These are phyloP conservation scores for Cyberlindnera samutprakarnensis DNA, from an alignment of 805 yeast genomes.

Conservation along the genomic window DNA sequence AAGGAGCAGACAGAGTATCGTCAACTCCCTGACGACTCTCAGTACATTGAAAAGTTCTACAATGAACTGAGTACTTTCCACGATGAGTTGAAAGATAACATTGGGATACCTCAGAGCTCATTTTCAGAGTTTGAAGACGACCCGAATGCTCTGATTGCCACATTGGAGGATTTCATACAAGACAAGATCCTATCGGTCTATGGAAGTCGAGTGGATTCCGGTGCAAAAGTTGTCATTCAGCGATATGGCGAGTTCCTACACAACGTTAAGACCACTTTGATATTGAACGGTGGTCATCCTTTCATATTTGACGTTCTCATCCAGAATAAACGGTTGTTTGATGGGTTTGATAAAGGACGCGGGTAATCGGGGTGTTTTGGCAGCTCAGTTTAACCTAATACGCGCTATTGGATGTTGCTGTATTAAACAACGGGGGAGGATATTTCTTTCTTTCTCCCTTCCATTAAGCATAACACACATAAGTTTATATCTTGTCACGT, in stretches of 20 bases:
- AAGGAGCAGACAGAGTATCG: slow-evolving; percentile 28
- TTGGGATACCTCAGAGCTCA: slow-evolving; percentile 16
- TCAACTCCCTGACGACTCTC: slow-evolving; percentile 48
- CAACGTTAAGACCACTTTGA: slow-evolving; percentile 35
- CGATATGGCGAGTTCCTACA: slow-evolving; percentile 30
- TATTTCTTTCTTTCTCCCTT: too few relatives aligned
- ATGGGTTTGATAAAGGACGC: slow-evolving; percentile 22
- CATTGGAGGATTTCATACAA: slow-evolving; percentile 32
- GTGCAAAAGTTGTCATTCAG: slow-evolving; percentile 16
- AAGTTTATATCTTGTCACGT: too few relatives aligned
- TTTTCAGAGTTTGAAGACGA: slow-evolving; percentile 32
- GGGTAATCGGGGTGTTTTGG: background rate
- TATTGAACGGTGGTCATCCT: slow-evolving; percentile 51
- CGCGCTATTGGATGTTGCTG: too few relatives aligned
- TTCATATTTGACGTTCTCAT: slow-evolving; percentile 47
- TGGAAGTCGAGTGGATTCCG: slow-evolving; percentile 6
- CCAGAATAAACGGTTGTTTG: slow-evolving; percentile 41
- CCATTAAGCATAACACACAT: too few relatives aligned
- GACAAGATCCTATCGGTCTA: slow-evolving; percentile 22
- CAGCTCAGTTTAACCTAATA: too few relatives aligned
- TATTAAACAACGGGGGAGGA: too few relatives aligned
- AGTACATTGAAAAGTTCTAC: slow-evolving; percentile 42
- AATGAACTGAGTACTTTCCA: slow-evolving; percentile 31
- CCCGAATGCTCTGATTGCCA: slow-evolving; percentile 31
- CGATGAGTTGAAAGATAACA: slow-evolving; percentile 20